A percentile compares a stretch with the other conserved stretches of the same genome.
Evolutionary conservation across 176 grass and related monocot genomes (phyloP).

Genomic region (Carex kokanica): DNA sequence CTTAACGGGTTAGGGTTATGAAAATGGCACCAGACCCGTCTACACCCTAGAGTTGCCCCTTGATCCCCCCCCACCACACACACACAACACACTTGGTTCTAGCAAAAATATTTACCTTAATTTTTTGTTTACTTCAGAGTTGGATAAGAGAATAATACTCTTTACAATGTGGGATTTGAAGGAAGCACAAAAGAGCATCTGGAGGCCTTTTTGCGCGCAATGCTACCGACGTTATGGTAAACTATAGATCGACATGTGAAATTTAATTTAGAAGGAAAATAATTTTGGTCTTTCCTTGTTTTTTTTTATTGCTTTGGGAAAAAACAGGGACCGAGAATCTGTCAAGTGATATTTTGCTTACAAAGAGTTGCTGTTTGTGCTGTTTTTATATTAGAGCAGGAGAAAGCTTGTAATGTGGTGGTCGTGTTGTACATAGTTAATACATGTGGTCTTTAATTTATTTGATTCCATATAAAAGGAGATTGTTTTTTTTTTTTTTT

Average conservation of each 20-base stretch:
- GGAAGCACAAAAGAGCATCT: background rate
- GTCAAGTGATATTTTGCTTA: constrained; percentile 18
- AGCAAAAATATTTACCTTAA: background rate
- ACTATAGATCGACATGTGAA: background rate
- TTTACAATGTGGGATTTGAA: background rate
- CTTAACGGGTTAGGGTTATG: no score
- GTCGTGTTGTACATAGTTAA: constrained; percentile 20
- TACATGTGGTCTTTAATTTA: constrained; percentile 23
- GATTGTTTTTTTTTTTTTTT: background rate
- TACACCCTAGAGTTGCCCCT: background rate
- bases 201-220: background rate
- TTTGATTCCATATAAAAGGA: background rate
- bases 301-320: background rate
- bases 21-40: background rate
- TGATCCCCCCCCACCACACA: no score
- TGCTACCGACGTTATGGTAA: background rate
- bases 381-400: constrained; percentile 1
- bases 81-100: no score
- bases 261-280: background rate
- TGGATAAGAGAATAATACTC: background rate
- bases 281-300: background rate
- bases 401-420: background rate
- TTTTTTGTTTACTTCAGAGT: constrained; percentile 11
- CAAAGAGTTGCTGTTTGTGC: background rate
- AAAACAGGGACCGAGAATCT: background rate